Base-by-base conservation (phyloP, 2,329 filamentous ascomycete species). In the Fusarium sp. region DNA sequence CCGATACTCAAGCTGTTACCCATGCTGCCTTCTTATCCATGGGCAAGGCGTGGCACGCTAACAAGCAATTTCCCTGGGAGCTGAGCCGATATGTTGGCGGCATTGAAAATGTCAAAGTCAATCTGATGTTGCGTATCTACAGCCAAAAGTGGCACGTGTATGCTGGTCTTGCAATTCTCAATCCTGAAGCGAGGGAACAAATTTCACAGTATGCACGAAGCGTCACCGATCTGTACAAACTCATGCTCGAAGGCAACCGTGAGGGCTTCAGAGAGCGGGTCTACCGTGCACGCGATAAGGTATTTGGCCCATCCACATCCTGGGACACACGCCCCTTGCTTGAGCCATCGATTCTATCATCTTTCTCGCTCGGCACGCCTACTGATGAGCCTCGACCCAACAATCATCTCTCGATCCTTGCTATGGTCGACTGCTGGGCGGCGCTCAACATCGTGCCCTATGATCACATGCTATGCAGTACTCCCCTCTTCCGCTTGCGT, bases 121-220 rank as follows among this genome's bases (percentile, higher is more conserved):
- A 99, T 83, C 91, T 98, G 74, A 98, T 94, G 74, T 85, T 99
- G 73, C 94, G 96, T 75, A 98, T 99, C 83, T 99, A 98, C 84
- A 91, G 92, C 66, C 97, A 98, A 82, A 99, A 98, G 82, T 99
- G 97, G 97, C 97, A 99, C 84, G 96, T 99, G 63, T 99, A 99
- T 81, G 96, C 96, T 23, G 96, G 96, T 1, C 91, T 99, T 12
- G 96, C 97, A 14, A 99, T 99, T 78, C 88, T 99, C 64, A 99
- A 99, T 80, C 96, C 96, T 0, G 92, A 94, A 64, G 96, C 96
- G 6, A 93, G 92, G 80, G 88, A 92, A 80, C 96, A 99, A 83
- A 98, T 99, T 77, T 89, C 92, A 60, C 95, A 98, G 84, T 99
- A 98, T 80, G 95, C 96, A 13, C 87, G 92, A 76, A 95, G 92